Evolutionary conservation across 2,329 filamentous ascomycete genomes (phyloP).

Genomic region (Thelonectria olida): DNA sequence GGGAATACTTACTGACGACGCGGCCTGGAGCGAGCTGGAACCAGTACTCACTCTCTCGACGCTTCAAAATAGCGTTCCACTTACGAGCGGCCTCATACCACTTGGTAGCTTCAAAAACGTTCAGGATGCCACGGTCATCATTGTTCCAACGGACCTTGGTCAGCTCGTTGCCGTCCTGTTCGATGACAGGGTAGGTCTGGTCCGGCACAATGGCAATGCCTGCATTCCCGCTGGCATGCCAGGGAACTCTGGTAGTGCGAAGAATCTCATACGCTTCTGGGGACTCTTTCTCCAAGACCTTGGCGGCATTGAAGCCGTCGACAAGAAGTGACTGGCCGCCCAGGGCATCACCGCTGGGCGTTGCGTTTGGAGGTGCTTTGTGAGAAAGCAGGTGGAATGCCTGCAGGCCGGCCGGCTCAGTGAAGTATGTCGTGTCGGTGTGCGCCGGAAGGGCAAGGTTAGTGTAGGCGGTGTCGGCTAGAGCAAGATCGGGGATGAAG

Average conservation of each 20-base stretch:
- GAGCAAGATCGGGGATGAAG: conserved; percentile 87
- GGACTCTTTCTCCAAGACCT: conserved; percentile 63
- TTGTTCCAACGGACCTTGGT: conserved; percentile 90
- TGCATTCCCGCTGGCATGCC: conserved; percentile 90
- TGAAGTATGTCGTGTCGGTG: conserved; percentile 97
- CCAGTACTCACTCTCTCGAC: conserved; percentile 76
- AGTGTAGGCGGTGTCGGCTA: conserved; percentile 92
- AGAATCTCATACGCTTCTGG: conserved; percentile 67
- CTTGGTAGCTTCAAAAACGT: conserved; percentile 45
- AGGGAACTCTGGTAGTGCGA: conserved; percentile 67
- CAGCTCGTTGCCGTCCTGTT: conserved; percentile 57
- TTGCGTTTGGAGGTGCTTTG: conserved; percentile 52
- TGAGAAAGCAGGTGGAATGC: conserved; percentile 90
- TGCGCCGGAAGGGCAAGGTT: conserved; percentile 83
- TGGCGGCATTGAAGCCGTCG: conserved; percentile 83
- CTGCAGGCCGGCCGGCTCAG: conserved; percentile 89
- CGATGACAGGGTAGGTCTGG: conserved; percentile 75
- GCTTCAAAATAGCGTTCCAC: conserved; percentile 76
- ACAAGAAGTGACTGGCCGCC: conserved; percentile 86
- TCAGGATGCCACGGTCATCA: conserved; percentile 79
- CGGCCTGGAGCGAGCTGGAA: conserved; percentile 82
- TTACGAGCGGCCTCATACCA: conserved; percentile 87
- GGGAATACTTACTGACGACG: conserved; percentile 70
- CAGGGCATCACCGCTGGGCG: conserved; percentile 45
- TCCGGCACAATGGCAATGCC: conserved; percentile 83